These are phyloP conservation scores for Macrophomina pseudophaseolina DNA, from an alignment of 2,329 filamentous ascomycete genomes.

Conservation along the genomic window DNA sequence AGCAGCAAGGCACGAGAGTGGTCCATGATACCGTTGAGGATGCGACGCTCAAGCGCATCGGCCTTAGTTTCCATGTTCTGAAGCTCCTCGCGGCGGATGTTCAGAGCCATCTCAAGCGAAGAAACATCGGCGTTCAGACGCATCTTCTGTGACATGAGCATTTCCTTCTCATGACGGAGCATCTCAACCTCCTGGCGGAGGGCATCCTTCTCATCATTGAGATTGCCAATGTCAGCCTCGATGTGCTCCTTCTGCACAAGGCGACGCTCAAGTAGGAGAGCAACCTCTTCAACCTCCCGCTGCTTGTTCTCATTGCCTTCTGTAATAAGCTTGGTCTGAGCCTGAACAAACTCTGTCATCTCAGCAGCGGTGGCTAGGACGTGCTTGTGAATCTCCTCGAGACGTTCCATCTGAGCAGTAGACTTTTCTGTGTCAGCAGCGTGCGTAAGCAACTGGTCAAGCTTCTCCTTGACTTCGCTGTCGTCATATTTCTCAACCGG, in stretches of 20 bases:
- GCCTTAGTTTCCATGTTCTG: conserved; percentile 88
- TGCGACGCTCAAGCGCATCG: conserved; percentile 86
- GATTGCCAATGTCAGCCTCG: conserved; percentile 51
- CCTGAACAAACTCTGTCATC: conserved; percentile 79
- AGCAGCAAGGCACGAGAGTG: conserved; percentile 91
- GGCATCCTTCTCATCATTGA: conserved; percentile 52
- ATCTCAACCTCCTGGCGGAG: conserved; percentile 59
- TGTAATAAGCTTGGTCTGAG: conserved; percentile 74
- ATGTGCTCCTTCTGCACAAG: conserved; percentile 68
- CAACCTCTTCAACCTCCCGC: conserved; percentile 79
- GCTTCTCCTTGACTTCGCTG: conserved; percentile 61
- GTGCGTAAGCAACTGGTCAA: conserved; percentile 64
- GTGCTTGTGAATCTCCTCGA: conserved; percentile 88
- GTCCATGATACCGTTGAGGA: conserved; percentile 94
- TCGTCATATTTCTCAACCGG: conserved; percentile 60
- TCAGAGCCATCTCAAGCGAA: conserved; percentile 86
- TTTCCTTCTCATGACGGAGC: conserved; percentile 73
- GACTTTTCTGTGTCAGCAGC: conserved; percentile 70
- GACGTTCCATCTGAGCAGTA: conserved; percentile 75
- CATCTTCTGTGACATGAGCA: conserved; percentile 76
- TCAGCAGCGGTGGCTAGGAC: conserved; percentile 84
- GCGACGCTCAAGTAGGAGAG: conserved; percentile 78
- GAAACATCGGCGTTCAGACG: conserved; percentile 84
- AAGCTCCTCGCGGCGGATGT: conserved; percentile 88
- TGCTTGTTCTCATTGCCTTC: conserved; percentile 81